Conservation (phyloP, 148 eudicot species). For the Amaranthus palmeri region DNA sequence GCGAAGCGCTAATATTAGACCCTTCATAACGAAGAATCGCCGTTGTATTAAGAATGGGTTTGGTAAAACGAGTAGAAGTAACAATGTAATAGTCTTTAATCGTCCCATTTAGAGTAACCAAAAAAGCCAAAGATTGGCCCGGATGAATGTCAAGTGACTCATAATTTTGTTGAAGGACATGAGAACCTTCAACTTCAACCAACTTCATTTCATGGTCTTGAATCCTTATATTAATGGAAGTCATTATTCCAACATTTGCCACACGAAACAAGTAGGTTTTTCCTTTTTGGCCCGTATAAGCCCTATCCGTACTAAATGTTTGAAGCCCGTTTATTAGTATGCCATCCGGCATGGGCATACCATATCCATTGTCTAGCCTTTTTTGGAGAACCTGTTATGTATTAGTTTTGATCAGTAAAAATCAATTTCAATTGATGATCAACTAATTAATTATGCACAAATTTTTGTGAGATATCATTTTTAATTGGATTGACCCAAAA, state of each 20-base stretch:
- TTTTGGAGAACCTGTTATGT: conserved; percentile 37
- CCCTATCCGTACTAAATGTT: conserved; percentile 31
- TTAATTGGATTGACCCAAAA: too few species aligned
- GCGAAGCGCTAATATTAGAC: conserved; percentile 37
- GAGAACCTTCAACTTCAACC: conserved; percentile 74
- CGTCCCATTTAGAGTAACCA: conserved; percentile 39
- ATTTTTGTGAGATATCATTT: too few species aligned
- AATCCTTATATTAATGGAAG: conserved; percentile 67
- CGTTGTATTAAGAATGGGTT: conserved; percentile 40
- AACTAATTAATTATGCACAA: too few species aligned
- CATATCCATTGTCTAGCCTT: conserved; percentile 43
- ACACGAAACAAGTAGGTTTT: conserved; percentile 61
- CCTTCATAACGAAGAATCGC: conserved; percentile 47
- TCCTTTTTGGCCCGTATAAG: conserved; percentile 27
- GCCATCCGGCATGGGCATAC: conserved; percentile 52
- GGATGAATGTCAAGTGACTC: conserved; percentile 71
- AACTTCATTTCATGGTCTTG: conserved; percentile 56
- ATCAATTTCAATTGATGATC: too few species aligned
- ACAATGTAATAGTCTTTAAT: conserved; percentile 60
- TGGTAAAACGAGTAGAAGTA: conserved; percentile 69
- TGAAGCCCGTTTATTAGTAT: conserved; percentile 66
- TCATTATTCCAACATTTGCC: conserved; percentile 55
- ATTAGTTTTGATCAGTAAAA: too few species aligned
- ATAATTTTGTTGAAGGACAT: conserved; percentile 59
- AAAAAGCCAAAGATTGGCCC: conserved; percentile 63